Base-by-base conservation (phyloP, 352 stramenopile species). In the Globisporangium megalacanthum region DNA sequence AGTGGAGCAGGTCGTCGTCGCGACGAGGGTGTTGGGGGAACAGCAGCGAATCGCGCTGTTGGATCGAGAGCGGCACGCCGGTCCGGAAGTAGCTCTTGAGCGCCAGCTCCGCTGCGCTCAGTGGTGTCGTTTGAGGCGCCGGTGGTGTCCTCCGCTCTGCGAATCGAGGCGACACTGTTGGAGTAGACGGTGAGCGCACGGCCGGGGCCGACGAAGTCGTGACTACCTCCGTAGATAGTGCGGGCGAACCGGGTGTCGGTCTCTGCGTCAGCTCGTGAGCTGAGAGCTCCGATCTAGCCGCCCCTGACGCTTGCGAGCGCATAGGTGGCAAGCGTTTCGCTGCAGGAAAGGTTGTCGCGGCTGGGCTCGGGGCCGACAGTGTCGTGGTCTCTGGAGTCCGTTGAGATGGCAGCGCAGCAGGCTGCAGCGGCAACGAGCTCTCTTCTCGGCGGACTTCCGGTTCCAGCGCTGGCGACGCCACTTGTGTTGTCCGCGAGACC, bases 41-140 rank as follows among this genome's bases (percentile, higher is more conserved):
- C 35, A 39, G 35, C 35, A 13, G 35, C 35, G 35, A 39, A 25
- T 52, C 49, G 19, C 56, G 56, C 37, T 61, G 56, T 37, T 45
- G 41, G 39, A 64, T 58, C 25, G 50, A 57, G 14, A 53, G 22
- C n/a, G 58, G 49, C 20, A 64, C 49, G 8, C 50, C 45, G 6
- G 46, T 52, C 8, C 20, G 49, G 8, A 58, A 58, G 42, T 54
- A 47, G 19, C 33, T 44, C 22, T 19, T 35, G 10, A 47, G 15
- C 6, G 33, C 36, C 20, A 29, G 15, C 25, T 37, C 35, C 8
- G 22, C 22, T 17, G 17, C 8, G 1, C 29, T 8, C 37, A 8
- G 49, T 3, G 42, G 7, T 35, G 14, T 19, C 35, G 10, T 39
- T 15, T 41, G 22, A 13, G 49, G 5, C n/a, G 35, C 17, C 15